Percentiles rank a stretch among this genome's conserved stretches.
Evolutionary conservation across 192 early-diverging fungal genomes (phyloP).

Genomic region (Coemansia sp.): DNA sequence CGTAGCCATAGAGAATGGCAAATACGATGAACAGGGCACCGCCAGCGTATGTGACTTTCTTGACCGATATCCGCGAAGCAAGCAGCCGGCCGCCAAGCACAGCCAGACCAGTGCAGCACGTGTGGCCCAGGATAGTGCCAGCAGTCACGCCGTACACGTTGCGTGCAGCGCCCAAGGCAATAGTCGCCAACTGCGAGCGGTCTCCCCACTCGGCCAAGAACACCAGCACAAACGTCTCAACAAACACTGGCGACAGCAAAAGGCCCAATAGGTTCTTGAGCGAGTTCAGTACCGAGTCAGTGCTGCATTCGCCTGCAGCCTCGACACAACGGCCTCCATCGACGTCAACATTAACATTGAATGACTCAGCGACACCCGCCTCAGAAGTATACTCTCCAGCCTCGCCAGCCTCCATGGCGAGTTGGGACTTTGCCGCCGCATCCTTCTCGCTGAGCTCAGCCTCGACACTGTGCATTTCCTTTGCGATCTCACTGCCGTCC

Average conservation of each 20-base stretch:
- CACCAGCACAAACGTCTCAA: conserved; percentile 95
- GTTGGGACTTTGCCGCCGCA: conserved; percentile 55
- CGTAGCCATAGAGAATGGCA: conserved; percentile 73
- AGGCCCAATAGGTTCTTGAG: conserved; percentile 74
- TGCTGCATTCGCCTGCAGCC: conserved; percentile 24
- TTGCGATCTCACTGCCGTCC: conserved; percentile 83
- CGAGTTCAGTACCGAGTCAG: conserved; percentile 53
- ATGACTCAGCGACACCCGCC: conserved; percentile 20
- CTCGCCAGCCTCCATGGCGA: conserved; percentile 65
- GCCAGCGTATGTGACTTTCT: conserved; percentile 84
- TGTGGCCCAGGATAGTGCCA: conserved; percentile 89
- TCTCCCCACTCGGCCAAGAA: conserved; percentile 99
- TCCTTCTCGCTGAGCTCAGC: conserved; percentile 83
- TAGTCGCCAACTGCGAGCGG: conserved; percentile 94
- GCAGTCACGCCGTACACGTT: conserved; percentile 90
- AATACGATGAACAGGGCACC: conserved; percentile 90
- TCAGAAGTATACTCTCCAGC: conserved; percentile 8
- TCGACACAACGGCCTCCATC: conserved; percentile 18
- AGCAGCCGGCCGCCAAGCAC: conserved; percentile 93
- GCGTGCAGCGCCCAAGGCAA: conserved; percentile 93
- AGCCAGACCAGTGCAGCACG: conserved; percentile 89
- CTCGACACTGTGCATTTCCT: conserved; percentile 93
- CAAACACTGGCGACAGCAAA: conserved; percentile 89
- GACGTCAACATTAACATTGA: conserved; percentile 37
- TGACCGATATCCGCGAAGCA: conserved; percentile 84